Evolutionary conservation across 2,329 filamentous ascomycete species (phyloP), one percentile per base, ranked within the genome.

Genomic region (Esteya vermicola): DNA sequence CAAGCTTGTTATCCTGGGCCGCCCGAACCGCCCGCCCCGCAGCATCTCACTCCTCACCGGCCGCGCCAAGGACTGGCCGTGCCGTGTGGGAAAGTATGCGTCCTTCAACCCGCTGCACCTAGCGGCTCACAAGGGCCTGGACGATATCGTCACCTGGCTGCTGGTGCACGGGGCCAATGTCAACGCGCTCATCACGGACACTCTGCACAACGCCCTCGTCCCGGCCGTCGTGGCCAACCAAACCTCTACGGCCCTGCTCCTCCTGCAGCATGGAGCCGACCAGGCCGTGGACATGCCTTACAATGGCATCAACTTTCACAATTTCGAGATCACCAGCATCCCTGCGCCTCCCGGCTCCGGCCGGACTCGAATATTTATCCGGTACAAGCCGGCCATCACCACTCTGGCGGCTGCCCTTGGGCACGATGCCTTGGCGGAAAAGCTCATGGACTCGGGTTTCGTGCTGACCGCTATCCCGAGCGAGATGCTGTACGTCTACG

Each of bases 91-190:
- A 16, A 28, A 14, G 22, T 23, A 34, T 22, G 2, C 23, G 4
- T 34, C 38, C 3, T 21, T 39, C n/a, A 39, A 16, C 38, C 19
- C 38, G 23, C 38, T 39, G 38, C 38, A 39, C n/a, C 31, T 39
- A n/a, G 38, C 38, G 9, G 38, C 38, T n/a, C 22, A 26, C 38
- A 39, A 39, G 37, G 37, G 37, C 10, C 28, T 39, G 14, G 37
- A 39, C 37, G 26, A 22, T 28, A 33, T 39, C 21, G 37, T 39
- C 28, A n/a, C 28, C 6, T 39, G 37, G 37, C 28, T 39, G 37
- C 20, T 39, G 27, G 4, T 6, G 20, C 37, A 39, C 37, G 37
- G 37, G 14, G 37, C 37, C n/a, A n/a, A 39, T 18, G 37, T 33
- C 28, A 39, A 39, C 16, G 28, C 27, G 6, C 19, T 13, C 28